Conservation (phyloP, 306 rosid genomes). For the Glycine tomentella region DNA sequence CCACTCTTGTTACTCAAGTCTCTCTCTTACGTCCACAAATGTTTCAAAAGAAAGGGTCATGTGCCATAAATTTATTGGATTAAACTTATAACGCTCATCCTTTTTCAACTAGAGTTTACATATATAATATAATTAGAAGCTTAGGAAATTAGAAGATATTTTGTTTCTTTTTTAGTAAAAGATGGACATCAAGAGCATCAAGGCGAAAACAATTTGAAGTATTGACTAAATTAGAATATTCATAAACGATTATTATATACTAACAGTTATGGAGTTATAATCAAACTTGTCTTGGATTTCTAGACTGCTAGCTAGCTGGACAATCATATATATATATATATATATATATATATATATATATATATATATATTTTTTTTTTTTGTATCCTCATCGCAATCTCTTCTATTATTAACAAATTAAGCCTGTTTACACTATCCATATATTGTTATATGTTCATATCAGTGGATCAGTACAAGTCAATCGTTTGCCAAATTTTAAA, state of each 20-base stretch:
- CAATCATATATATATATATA: no score
- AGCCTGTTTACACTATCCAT: slow-evolving; percentile 8
- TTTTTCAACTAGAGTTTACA: not conserved
- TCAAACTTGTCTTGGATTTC: not conserved
- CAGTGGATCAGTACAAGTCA: slow-evolving; percentile 18
- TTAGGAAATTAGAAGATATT: not conserved
- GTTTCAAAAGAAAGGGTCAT: not conserved
- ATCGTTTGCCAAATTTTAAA: slow-evolving; percentile 25
- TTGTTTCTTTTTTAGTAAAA: not conserved
- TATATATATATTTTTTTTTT: no score
- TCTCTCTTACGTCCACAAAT: not conserved
- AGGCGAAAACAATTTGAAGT: no score
- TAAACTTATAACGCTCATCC: not conserved
- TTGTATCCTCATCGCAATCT: not conserved
- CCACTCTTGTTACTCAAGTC: not conserved
- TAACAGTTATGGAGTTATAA: not conserved
- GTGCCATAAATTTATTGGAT: not conserved
- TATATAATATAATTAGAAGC: not conserved
- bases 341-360: no score
- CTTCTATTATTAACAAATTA: not conserved
- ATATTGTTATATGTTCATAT: slow-evolving; percentile 9
- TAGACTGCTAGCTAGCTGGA: not conserved
- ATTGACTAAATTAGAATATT: not conserved
- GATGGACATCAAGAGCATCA: not conserved
- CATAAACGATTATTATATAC: not conserved